Evolutionary conservation across 2,329 filamentous ascomycete genomes (phyloP), one percentile per base, ranked within the genome.

Genomic region (Paraphoma chrysanthemicola): DNA sequence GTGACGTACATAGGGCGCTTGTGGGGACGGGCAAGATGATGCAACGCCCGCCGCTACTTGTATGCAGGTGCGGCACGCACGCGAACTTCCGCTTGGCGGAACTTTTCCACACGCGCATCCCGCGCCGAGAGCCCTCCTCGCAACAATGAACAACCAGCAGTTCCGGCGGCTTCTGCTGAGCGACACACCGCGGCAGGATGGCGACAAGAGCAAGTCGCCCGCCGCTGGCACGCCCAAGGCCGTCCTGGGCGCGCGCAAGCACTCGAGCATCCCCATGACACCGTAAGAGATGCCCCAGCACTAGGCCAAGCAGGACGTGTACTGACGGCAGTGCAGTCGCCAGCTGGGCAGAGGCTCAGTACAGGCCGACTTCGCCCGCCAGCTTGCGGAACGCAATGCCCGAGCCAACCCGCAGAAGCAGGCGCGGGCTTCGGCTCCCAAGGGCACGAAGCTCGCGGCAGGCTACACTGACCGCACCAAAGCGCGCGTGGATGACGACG

Each of bases 261-360:
- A 88, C 64, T 86, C 90, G 33, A 94, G 86, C 76, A 94, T 97
- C 59, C 92, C 92, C 54, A 97, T 97, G 94, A 97, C 94, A 46
- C 94, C 94, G 89, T 93, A 83, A 69, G 88, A 82, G 44, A 14
- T 48, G 44, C 43, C 17, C 31, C 48, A 23, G 18, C 23, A 2
- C 14, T 29, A 10, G n/a, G 7, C 16, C 29, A 12, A 30, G 45
- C 46, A 23, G 31, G 12, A 18, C 18, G 16, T 31, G 17, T 42
- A 39, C 57, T 54, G 51, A 36, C 57, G 52, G 64, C 43, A 46
- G 46, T 33, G n/a, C 52, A 91, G 89, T 12, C 90, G 92, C 48
- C 87, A 89, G 23, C 82, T 93, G 11, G 81, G 81, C 39, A 67
- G 67, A 62, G 82, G 81, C 42, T 71, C 77, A 7, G 73, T 79